A percentile compares a stretch with the other conserved stretches of the same genome.
phyloP scores from a whole-genome alignment of 1,284 basidiomycete species.

The Exsudoporus floridanus region DNA sequence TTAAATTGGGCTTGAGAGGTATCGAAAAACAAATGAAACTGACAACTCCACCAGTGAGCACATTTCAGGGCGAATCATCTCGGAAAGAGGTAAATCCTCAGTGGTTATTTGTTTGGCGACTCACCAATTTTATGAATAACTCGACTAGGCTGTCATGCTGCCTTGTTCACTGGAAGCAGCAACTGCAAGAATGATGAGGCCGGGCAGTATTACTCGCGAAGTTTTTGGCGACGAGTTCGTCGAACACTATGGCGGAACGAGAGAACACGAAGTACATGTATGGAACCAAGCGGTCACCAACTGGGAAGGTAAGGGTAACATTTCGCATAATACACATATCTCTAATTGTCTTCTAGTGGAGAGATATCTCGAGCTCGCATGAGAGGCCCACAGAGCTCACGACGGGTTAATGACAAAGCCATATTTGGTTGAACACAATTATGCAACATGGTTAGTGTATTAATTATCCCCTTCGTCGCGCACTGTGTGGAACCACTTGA shows the following conservation, averaged over 20 bases:
- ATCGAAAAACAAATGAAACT: conserved; percentile 76
- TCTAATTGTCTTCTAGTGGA: conserved; percentile 55
- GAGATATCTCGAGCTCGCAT: conserved; percentile 81
- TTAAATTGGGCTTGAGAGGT: conserved; percentile 83
- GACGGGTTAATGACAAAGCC: neutral
- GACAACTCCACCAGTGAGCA: conserved; percentile 71
- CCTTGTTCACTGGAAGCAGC: conserved; percentile 79
- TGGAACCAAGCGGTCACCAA: conserved; percentile 90
- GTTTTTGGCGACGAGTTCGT: conserved; percentile 88
- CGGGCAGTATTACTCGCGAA: conserved; percentile 79
- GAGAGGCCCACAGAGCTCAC: conserved; percentile 15
- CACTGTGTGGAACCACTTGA: conserved; percentile 43
- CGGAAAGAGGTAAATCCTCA: conserved; percentile 36
- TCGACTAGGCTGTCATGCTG: conserved; percentile 61
- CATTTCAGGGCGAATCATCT: conserved; percentile 29
- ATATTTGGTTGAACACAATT: neutral
- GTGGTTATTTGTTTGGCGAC: neutral
- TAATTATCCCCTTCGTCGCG: conserved; percentile 27
- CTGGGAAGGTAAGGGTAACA: conserved; percentile 77
- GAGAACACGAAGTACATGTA: conserved; percentile 82
- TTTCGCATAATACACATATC: neutral
- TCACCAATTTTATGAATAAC: neutral
- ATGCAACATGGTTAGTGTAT: conserved; percentile 23
- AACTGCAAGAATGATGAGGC: conserved; percentile 75
- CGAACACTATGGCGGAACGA: conserved; percentile 90